A percentile compares a stretch with the other conserved stretches of the same genome.
These are phyloP conservation scores for Aeminium ludgeri DNA, from an alignment of 495 filamentous ascomycete genomes.

Conservation along the genomic window DNA sequence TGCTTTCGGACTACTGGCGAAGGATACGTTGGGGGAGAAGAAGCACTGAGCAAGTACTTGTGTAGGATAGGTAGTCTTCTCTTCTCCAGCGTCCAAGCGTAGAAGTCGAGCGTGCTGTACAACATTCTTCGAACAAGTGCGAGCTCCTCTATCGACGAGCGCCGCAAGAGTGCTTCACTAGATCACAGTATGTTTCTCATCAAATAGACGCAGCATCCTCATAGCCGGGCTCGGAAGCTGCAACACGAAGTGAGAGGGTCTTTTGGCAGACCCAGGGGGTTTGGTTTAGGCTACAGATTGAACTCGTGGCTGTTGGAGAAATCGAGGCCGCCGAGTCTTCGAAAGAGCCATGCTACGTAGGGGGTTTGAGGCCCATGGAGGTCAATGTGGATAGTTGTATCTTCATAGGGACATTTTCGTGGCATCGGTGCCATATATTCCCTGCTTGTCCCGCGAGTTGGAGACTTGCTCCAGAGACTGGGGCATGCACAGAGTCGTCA, in stretches of 20 bases:
- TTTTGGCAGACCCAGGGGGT: conserved; percentile 17
- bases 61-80: no score
- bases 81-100: no score
- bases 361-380: background rate
- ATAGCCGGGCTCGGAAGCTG: conserved; percentile 17
- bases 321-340: conserved; percentile 19
- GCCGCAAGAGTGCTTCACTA: no score
- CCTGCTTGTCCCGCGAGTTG: no score
- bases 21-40: conserved; percentile 12
- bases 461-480: no score
- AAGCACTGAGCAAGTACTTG: background rate
- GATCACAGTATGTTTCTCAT: conserved; percentile 15
- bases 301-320: conserved; percentile 16
- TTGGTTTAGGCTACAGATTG: conserved; percentile 16
- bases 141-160: no score
- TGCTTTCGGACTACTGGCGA: conserved; percentile 10
- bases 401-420: background rate
- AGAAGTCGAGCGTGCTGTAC: no score
- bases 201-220: conserved; percentile 18
- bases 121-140: no score
- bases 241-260: conserved; percentile 20
- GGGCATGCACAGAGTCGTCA: no score
- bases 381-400: no score
- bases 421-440: no score
- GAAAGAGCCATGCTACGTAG: conserved; percentile 16